These are phyloP conservation scores for Trametes gibbosa DNA, from an alignment of 768 basidiomycete species.

Conservation along the genomic window DNA sequence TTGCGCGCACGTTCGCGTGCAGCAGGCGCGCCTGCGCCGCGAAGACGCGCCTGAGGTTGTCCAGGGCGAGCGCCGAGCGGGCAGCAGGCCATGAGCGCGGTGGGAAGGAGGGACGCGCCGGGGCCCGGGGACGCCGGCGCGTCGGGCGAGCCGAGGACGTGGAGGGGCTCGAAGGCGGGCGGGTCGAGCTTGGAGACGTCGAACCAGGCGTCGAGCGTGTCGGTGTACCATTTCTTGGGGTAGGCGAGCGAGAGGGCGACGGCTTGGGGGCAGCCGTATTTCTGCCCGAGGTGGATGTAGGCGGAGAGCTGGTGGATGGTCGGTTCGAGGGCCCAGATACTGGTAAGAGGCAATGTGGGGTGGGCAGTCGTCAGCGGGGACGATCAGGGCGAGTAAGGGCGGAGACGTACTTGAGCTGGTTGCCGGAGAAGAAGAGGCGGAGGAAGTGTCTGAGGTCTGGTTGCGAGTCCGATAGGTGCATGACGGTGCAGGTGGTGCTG, in stretches of 20 bases:
- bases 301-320: background rate
- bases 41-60: constrained; percentile 2
- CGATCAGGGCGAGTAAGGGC: background rate
- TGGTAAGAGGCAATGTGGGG: background rate
- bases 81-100: constrained; percentile 1
- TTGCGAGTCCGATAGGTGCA: background rate
- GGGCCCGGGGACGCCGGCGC: constrained; percentile 10
- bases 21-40: background rate
- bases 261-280: background rate
- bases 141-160: constrained; percentile 3
- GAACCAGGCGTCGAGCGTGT: constrained; percentile 1
- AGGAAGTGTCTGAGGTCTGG: background rate
- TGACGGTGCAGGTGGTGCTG: background rate
- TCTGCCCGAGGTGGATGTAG: constrained; percentile 6
- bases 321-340: background rate
- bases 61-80: constrained; percentile 1
- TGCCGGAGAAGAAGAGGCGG: background rate
- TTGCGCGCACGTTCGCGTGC: background rate
- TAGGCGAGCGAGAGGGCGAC: background rate
- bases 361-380: background rate
- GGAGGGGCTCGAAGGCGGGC: background rate
- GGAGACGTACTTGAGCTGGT: background rate
- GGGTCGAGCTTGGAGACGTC: background rate
- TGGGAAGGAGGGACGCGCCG: constrained; percentile 4
- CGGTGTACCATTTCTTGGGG: constrained; percentile 2